Evolutionary conservation across 306 rosid genomes (phyloP), one percentile per base, ranked within the genome.

Genomic region (Ceratonia siliqua): DNA sequence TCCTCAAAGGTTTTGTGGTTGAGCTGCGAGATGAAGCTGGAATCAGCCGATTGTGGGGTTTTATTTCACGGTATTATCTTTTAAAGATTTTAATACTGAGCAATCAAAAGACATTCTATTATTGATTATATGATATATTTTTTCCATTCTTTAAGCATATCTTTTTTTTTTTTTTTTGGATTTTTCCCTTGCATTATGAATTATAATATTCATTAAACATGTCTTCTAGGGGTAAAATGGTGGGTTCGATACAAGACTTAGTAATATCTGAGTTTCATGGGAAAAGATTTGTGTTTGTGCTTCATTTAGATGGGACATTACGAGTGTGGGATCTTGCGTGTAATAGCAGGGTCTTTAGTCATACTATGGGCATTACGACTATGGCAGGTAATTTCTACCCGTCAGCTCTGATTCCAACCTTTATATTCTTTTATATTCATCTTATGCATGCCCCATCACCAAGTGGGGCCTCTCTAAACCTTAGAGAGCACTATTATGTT

Each of bases 21-120:
- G 99, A 94, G 87, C 95, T 94, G 20, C 87, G 89, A 63, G 99
- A 92, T 83, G 99, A 94, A 70, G 74, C 85, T 11, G 99, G 98
- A 82, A 79, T 91, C 62, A 74, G 89, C 72, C 94, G 96, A 66
- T 73, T 94, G 49, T 90, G 97, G 96, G 96, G 99, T 80, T 82
- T 90, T 56, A 83, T 94, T 85, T 85, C 99, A 55, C 77, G 99
- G 98, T 94, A 83, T 33, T 22, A 54, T 56, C 33, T 59, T 48
- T 38, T 56, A 24, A 25, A 36, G 14, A 76, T 62, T 68, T 20
- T 53, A 22, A 27, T 57, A 25, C 21, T 38, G 2, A 13, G 53
- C 41, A 21, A 62, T 64, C 10, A 38, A 67, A 28, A 59, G 11
- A 75, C 5, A n/a, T 61, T 17, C 9, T 27, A 61, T 65, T 13